These are phyloP conservation scores for Nitzschia putrida DNA, from an alignment of 108 stramenopile genomes.

Conservation along the genomic window DNA sequence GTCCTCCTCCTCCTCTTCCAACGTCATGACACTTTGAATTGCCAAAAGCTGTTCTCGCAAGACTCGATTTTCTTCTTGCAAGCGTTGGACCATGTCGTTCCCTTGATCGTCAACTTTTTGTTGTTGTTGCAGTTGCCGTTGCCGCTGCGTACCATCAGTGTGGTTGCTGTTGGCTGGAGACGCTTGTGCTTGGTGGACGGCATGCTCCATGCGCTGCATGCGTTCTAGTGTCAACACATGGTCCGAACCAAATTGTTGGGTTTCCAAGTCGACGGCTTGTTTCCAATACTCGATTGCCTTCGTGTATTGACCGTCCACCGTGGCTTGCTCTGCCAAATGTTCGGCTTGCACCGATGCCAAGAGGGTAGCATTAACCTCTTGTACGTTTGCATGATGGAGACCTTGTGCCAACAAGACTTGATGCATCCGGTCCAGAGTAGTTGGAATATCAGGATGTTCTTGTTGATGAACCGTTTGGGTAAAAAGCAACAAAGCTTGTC, in stretches of 20 bases:
- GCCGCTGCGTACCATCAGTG: neutral
- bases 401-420: slow-evolving; percentile 11
- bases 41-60: neutral
- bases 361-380: neutral
- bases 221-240: neutral
- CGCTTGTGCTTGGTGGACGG: neutral
- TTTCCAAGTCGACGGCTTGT: slow-evolving; percentile 9
- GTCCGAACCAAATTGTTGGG: neutral
- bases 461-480: slow-evolving; percentile 10
- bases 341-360: slow-evolving; percentile 10
- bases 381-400: too few relatives aligned
- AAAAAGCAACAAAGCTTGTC: slow-evolving; percentile 5
- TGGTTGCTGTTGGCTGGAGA: neutral
- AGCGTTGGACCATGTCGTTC: neutral
- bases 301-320: neutral
- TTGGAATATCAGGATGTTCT: slow-evolving; percentile 8
- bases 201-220: neutral
- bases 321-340: neutral
- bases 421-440: slow-evolving; percentile 15
- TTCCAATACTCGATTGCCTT: neutral
- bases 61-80: slow-evolving; percentile 1
- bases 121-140: neutral
- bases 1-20: neutral
- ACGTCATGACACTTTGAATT: neutral
- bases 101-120: neutral